Percentiles rank a stretch among this genome's conserved stretches.
Evolutionary conservation across 2,329 filamentous ascomycete species (phyloP).

Genomic region (Eurotiales sp.): DNA sequence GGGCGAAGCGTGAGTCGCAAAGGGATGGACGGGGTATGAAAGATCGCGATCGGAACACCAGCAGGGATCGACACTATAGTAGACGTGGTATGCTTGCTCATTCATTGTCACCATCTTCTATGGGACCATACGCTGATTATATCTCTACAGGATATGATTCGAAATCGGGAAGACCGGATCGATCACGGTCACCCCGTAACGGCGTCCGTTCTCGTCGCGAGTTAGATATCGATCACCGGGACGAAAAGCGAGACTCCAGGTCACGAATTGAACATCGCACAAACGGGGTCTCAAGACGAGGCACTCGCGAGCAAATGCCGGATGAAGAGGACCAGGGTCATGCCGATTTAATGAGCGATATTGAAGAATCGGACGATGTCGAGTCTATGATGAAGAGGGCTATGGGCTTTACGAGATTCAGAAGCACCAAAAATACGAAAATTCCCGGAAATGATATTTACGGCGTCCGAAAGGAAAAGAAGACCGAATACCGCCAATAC

Average conservation of each 20-base stretch:
- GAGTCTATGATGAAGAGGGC: constrained; percentile 72
- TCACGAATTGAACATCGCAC: constrained; percentile 21
- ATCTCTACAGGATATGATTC: constrained; percentile 23
- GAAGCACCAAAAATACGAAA: constrained; percentile 82
- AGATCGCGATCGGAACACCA: constrained; percentile 38
- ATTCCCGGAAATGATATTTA: constrained; percentile 82
- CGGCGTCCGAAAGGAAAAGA: constrained; percentile 85
- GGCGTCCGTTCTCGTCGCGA: constrained; percentile 35
- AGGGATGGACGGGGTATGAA: constrained; percentile 36
- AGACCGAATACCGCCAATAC: constrained; percentile 92
- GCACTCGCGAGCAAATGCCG: constrained; percentile 24
- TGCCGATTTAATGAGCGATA: constrained; percentile 11
- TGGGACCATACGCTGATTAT: background rate
- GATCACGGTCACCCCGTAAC: constrained; percentile 37
- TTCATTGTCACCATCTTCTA: background rate
- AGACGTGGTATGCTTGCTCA: constrained; percentile 35
- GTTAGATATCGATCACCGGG: constrained; percentile 28
- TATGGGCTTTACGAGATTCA: constrained; percentile 89
- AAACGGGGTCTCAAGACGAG: constrained; percentile 26
- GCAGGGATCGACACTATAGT: constrained; percentile 35
- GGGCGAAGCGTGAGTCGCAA: constrained; percentile 28
- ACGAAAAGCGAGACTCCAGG: constrained; percentile 28
- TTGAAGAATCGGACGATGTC: constrained; percentile 45
- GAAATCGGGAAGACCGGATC: constrained; percentile 33
- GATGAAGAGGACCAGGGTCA: constrained; percentile 56